Conservation (phyloP, 306 rosid genomes). For the Acacia melanoxylon region DNA sequence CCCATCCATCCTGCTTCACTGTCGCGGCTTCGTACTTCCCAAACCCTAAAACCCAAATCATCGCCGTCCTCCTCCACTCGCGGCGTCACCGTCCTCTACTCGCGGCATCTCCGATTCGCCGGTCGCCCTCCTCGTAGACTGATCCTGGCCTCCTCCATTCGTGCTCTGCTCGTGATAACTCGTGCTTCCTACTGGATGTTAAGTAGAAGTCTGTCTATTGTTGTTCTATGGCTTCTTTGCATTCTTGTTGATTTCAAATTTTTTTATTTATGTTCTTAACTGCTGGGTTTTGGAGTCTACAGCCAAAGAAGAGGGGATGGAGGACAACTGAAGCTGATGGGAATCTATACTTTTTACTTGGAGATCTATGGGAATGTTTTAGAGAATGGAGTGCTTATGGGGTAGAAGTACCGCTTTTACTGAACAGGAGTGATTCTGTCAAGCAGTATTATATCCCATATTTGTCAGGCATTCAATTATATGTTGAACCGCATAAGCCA, state of each 20-base stretch:
- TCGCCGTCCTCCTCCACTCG: too few relatives aligned
- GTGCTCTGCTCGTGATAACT: too few relatives aligned
- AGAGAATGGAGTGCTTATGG: slow-evolving; percentile 67
- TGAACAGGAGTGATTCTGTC: slow-evolving; percentile 32
- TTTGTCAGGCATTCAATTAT: slow-evolving; percentile 59
- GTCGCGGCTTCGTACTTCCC: too few relatives aligned
- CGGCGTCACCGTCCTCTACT: too few relatives aligned
- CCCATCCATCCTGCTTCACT: too few relatives aligned
- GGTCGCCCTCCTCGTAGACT: too few relatives aligned
- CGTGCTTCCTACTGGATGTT: too few relatives aligned
- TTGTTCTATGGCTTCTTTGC: not conserved
- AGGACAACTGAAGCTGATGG: slow-evolving; percentile 21
- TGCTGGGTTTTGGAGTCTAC: slow-evolving; percentile 31
- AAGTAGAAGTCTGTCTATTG: not conserved
- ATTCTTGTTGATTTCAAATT: not conserved
- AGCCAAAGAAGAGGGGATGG: slow-evolving; percentile 37
- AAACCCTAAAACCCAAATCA: too few relatives aligned
- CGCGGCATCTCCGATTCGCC: too few relatives aligned
- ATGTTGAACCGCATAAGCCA: slow-evolving; percentile 31
- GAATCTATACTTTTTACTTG: slow-evolving; percentile 44
- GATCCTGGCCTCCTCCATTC: too few relatives aligned
- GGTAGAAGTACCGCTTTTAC: slow-evolving; percentile 50
- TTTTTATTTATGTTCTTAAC: slow-evolving; percentile 15
- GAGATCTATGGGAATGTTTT: slow-evolving; percentile 56
- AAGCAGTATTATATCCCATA: slow-evolving; percentile 58